Base-by-base conservation (phyloP, 306 rosid genomes). In the Cicer yamashitae region DNA sequence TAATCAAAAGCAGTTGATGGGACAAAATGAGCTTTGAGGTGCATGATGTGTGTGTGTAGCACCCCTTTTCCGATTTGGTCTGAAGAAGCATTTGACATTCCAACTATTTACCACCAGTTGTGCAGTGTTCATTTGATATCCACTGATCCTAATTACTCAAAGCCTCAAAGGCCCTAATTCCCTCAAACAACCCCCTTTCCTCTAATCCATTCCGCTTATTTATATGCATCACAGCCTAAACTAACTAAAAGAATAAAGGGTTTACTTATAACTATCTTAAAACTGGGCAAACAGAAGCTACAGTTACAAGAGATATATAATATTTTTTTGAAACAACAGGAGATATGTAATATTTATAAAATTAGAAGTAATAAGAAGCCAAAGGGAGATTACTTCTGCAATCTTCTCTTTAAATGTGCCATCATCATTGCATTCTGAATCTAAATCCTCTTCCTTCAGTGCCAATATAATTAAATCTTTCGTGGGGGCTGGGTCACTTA, bases 401-500 rank as follows among this genome's bases (percentile, higher is more conserved):
- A 90, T 87, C 88, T 86, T 94, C 77, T 77, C 89, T 25, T 86
- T 91, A 25, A 89, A 82, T 59, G 76, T 84, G 76, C 89, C 86
- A 45, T 87, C 82, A 68, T 81, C 93, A 76, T 80, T 79, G 75
- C 71, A 77, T 62, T 85, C 88, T 53, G 88, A 76, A 77, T 86
- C 90, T 52, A 85, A 14, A 82, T 90, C 87, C 76, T 89, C 96
- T 77, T 91, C 97, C 81, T 90, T 87, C 75, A 94, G 84, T 62
- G 97, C 98, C 89, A 94, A 75, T 77, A 85, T 79, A 69, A 91
- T 76, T 86, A 90, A 84, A 84, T 90, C 98, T 77, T 64, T 82
- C 70, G 90, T 52, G 1, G 92, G 91, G 73, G 91, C 93, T 30
- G 97, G 96, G 63, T 89, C 88, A 84, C 96, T 94, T 76, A 94